These are phyloP conservation scores for Penicillium egyptiacum DNA, from an alignment of 495 filamentous ascomycete species.

Conservation along the genomic window DNA sequence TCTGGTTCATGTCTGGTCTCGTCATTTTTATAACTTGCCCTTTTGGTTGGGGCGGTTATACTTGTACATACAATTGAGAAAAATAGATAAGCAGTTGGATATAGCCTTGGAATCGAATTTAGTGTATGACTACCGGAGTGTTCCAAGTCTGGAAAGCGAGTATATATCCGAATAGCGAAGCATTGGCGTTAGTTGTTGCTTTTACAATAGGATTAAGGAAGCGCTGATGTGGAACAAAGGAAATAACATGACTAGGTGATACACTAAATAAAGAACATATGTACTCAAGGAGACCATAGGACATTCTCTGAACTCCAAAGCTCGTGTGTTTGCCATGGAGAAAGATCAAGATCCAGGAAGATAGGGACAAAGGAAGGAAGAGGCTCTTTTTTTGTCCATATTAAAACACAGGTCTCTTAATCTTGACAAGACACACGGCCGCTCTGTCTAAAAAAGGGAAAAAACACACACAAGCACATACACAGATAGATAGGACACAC, in stretches of 20 bases:
- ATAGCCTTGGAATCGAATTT: neutral
- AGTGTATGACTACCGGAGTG: slow-evolving; percentile 17
- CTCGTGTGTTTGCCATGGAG: slow-evolving; percentile 8
- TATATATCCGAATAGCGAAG: neutral
- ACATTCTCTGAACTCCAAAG: slow-evolving; percentile 13
- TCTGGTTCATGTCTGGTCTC: neutral
- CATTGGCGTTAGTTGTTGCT: neutral
- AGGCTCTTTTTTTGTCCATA: slow-evolving; percentile 48
- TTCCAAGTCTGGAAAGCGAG: neutral
- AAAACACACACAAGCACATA: slow-evolving; percentile 33
- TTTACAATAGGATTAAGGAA: neutral
- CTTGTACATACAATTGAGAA: slow-evolving; percentile 28
- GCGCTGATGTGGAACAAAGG: slow-evolving; percentile 22
- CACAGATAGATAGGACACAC: slow-evolving; percentile 32
- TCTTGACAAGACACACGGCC: slow-evolving; percentile 45
- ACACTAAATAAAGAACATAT: slow-evolving; percentile 38
- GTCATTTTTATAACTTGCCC: slow-evolving; percentile 2
- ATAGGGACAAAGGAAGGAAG: slow-evolving; percentile 30
- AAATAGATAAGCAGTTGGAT: slow-evolving; percentile 10
- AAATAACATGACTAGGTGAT: slow-evolving; percentile 38
- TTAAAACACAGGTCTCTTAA: slow-evolving; percentile 50
- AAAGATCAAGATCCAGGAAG: slow-evolving; percentile 6
- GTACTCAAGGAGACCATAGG: slow-evolving; percentile 30
- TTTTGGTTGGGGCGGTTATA: slow-evolving; percentile 3
- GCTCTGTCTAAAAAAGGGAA: slow-evolving; percentile 44